Conservation (phyloP, 352 stramenopile genomes). For the Globisporangium carolinianum region DNA sequence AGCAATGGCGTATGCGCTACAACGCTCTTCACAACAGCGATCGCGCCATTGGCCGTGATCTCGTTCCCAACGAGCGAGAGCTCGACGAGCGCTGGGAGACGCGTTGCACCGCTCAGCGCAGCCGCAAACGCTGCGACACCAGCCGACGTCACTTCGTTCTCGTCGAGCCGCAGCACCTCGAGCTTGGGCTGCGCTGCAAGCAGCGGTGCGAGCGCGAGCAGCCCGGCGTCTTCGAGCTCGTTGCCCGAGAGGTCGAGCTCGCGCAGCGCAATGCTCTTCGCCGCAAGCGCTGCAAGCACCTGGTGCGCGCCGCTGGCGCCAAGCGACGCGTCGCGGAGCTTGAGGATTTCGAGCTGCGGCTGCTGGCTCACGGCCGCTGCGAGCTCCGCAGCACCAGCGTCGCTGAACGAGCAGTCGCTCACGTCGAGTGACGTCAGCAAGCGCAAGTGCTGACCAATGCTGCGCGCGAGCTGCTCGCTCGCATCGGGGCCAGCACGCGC, state of each 20-base stretch:
- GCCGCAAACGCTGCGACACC: constrained; percentile 34
- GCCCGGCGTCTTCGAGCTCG: constrained; percentile 68
- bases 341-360: constrained; percentile 64
- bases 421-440: constrained; percentile 84
- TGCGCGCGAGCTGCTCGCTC: constrained; percentile 37
- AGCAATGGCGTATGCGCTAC: constrained; percentile 37
- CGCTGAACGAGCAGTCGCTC: constrained; percentile 89
- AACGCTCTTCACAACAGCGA: constrained; percentile 41
- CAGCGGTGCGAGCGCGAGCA: constrained; percentile 53
- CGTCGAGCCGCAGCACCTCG: constrained; percentile 61
- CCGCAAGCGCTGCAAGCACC: constrained; percentile 62
- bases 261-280: constrained; percentile 52
- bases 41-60: constrained; percentile 65
- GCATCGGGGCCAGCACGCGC: constrained; percentile 50
- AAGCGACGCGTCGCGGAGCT: constrained; percentile 88
- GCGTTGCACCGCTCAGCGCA: constrained; percentile 15
- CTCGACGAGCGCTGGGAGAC: constrained; percentile 33
- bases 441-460: constrained; percentile 37
- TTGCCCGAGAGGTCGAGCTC: constrained; percentile 89
- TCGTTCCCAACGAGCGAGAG: constrained; percentile 67
- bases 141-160: constrained; percentile 75
- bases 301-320: constrained; percentile 64
- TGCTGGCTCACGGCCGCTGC: constrained; percentile 62
- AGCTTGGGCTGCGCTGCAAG: constrained; percentile 47
- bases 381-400: constrained; percentile 62